phyloP scores from a whole-genome alignment of 1,139 yeast species.

The Citeromyces hawaiiensis region DNA sequence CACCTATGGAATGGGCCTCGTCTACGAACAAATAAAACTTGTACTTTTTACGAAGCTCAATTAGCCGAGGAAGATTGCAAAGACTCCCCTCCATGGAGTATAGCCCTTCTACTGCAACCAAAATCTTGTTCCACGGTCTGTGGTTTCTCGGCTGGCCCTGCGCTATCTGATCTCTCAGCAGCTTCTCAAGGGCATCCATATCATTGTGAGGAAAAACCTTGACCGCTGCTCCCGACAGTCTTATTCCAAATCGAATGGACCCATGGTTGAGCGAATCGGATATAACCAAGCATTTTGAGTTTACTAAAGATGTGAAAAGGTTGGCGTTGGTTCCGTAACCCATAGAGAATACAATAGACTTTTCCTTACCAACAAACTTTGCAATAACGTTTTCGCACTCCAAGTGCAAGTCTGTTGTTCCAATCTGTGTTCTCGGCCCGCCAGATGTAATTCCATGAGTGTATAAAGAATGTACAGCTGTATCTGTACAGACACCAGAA shows the following conservation, averaged over 20 bases:
- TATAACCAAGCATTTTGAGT: conserved; percentile 78
- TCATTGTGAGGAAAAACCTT: conserved; percentile 90
- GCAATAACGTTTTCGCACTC: conserved; percentile 73
- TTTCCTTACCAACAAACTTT: conserved; percentile 82
- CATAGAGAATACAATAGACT: conserved; percentile 76
- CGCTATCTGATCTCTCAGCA: conserved; percentile 77
- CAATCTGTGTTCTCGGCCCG: conserved; percentile 64
- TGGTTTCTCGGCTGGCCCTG: conserved; percentile 96
- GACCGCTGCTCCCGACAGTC: conserved; percentile 87
- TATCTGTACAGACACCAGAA: conserved; percentile 81
- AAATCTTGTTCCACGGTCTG: conserved; percentile 93
- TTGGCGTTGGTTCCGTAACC: conserved; percentile 97
- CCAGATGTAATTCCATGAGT: conserved; percentile 69
- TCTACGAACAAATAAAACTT: conserved; percentile 86
- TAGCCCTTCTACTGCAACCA: conserved; percentile 90
- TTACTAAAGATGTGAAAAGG: conserved; percentile 71
- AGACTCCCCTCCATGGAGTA: conserved; percentile 98
- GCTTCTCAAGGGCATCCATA: conserved; percentile 66
- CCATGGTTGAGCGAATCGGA: conserved; percentile 95
- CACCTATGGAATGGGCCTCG: conserved; percentile 98
- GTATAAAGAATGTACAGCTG: conserved; percentile 48
- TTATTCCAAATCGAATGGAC: conserved; percentile 87
- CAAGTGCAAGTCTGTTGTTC: conserved; percentile 64
- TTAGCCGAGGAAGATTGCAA: conserved; percentile 69
- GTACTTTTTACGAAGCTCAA: conserved; percentile 71